A percentile compares a stretch with the other conserved stretches of the same genome.
phyloP scores from a whole-genome alignment of 2,329 filamentous ascomycete genomes.

The Aspergillus sp. region DNA sequence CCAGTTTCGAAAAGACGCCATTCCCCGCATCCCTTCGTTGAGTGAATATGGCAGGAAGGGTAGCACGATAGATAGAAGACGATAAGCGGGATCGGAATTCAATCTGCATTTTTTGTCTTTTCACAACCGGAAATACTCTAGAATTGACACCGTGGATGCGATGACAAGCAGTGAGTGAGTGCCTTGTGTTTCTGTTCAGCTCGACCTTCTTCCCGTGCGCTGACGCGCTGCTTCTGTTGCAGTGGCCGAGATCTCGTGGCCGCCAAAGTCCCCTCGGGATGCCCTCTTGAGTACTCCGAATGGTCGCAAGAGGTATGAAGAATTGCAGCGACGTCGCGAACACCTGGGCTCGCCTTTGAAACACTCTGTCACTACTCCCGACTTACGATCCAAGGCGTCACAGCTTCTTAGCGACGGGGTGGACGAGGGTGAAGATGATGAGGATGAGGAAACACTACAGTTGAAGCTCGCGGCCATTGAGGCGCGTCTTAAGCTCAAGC shows the following conservation, averaged over 20 bases:
- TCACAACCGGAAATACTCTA: not conserved
- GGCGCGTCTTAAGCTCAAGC: constrained; percentile 83
- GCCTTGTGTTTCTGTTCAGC: not conserved
- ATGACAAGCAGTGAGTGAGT: constrained; percentile 29
- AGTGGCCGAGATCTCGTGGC: constrained; percentile 58
- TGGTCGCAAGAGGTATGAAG: constrained; percentile 74
- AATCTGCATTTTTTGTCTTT: not conserved
- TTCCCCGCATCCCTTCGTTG: constrained; percentile 11
- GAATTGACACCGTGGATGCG: not conserved
- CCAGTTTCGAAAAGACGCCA: not conserved
- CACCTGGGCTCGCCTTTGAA: constrained; percentile 69
- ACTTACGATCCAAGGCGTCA: constrained; percentile 36
- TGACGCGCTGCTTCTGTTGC: not conserved
- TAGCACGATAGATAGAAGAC: not conserved
- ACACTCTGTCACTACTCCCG: constrained; percentile 48
- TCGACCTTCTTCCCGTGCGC: not conserved
- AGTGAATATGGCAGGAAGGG: constrained; percentile 6
- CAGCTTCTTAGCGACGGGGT: constrained; percentile 35
- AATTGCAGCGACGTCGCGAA: constrained; percentile 66
- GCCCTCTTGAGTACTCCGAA: constrained; percentile 70
- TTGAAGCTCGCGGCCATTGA: constrained; percentile 87
- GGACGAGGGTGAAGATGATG: constrained; percentile 60
- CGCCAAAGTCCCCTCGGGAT: constrained; percentile 63
- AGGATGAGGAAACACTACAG: constrained; percentile 87
- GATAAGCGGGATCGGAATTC: not conserved